Evolutionary conservation across 139 green algal species (phyloP).

Genomic region (Micromonas commoda): DNA sequence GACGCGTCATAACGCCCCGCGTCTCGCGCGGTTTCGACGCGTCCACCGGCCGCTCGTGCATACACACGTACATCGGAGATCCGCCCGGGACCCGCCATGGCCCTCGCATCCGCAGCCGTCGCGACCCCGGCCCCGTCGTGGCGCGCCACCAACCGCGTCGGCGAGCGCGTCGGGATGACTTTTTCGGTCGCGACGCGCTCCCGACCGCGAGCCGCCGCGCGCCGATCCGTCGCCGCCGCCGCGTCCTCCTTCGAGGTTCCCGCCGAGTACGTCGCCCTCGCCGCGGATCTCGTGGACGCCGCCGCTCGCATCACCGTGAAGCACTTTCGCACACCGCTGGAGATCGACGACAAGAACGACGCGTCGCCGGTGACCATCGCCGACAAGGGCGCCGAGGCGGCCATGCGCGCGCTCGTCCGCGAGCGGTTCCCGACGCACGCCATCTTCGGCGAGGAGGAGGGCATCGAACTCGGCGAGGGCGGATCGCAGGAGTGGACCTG

Average conservation of each 20-base stretch:
- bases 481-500: conserved; percentile 64
- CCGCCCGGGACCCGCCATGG: too few relatives aligned
- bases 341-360: conserved; percentile 66
- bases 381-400: conserved; percentile 54
- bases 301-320: background rate
- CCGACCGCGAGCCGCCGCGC: background rate
- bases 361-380: conserved; percentile 51
- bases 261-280: background rate
- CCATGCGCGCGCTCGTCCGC: conserved; percentile 61
- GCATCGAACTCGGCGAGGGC: conserved; percentile 43
- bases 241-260: background rate
- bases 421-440: conserved; percentile 59
- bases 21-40: too few relatives aligned
- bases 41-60: too few relatives aligned
- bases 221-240: background rate
- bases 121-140: too few relatives aligned
- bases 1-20: too few relatives aligned
- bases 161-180: too few relatives aligned
- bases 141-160: too few relatives aligned
- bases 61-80: too few relatives aligned
- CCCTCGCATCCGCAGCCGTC: too few relatives aligned
- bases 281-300: background rate
- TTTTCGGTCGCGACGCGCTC: background rate
- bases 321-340: background rate
- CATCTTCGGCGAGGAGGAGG: conserved; percentile 86